A percentile compares a stretch with the other conserved stretches of the same genome.
These are phyloP conservation scores for Polytrichum formosum DNA, from an alignment of 225 moss, liverwort and hornwort genomes.

Conservation along the genomic window DNA sequence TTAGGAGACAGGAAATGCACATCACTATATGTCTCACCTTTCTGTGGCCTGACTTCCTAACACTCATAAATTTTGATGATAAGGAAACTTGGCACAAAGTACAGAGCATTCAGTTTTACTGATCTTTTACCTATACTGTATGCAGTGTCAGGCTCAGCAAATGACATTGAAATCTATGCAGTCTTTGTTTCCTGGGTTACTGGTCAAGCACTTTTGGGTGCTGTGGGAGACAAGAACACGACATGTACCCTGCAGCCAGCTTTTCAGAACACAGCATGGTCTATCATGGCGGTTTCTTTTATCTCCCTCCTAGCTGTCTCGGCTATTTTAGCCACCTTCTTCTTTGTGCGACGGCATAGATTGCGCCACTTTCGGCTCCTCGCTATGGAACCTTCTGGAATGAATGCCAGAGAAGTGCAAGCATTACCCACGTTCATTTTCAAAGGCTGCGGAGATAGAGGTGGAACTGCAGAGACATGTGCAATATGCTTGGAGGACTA, in stretches of 20 bases:
- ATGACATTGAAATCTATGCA: conserved; percentile 73
- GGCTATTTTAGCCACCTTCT: conserved; percentile 89
- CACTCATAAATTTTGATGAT: too few species aligned
- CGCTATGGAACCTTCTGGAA: conserved; percentile 72
- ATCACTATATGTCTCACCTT: too few species aligned
- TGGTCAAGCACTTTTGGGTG: conserved; percentile 74
- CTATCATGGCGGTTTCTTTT: conserved; percentile 95
- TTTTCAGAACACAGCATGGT: conserved; percentile 94
- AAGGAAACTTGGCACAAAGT: too few species aligned
- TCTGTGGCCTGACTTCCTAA: too few species aligned
- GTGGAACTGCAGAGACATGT: conserved; percentile 82
- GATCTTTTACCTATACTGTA: conserved; percentile 10
- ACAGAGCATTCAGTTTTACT: neutral
- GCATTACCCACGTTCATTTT: conserved; percentile 77
- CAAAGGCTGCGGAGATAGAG: conserved; percentile 59
- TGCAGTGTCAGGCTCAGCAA: conserved; percentile 85
- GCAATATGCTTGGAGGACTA: conserved; percentile 98
- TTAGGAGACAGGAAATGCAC: too few species aligned
- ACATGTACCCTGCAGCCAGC: conserved; percentile 82
- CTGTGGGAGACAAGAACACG: conserved; percentile 64
- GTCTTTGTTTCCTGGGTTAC: conserved; percentile 86
- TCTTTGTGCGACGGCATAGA: conserved; percentile 93
- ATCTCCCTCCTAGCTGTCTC: conserved; percentile 90
- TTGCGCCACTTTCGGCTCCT: conserved; percentile 74
- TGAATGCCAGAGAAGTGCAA: conserved; percentile 78